Evolutionary conservation across 2,329 filamentous ascomycete genomes (phyloP), one percentile per base, ranked within the genome.

Genomic region (Ophiostoma sp.): DNA sequence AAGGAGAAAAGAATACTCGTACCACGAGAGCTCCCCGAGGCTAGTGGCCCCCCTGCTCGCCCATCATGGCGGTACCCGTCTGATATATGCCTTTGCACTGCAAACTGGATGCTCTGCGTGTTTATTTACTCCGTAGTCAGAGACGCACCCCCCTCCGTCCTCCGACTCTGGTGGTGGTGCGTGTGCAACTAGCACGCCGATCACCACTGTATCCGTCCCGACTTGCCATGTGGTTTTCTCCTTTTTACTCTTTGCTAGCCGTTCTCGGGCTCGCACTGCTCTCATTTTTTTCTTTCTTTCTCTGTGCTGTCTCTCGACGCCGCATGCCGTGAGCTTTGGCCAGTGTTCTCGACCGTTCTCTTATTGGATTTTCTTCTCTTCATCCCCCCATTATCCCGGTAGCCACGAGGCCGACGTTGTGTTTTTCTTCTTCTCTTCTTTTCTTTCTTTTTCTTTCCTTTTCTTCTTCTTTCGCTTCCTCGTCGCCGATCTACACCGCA

Each of bases 211-310:
- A 55, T 27, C 11, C 27, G 49, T 18, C 49, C 49, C 18, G 49
- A 11, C 49, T 55, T 55, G 49, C 49, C 49, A 55, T 55, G 49
- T 55, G 49, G 49, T 55, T 36, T 27, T 55, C 49, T 55, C 11
- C 3, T 47, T n/a, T 18, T 49, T 16, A 55, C 27, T 55, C 27
- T n/a, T 55, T 47, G 27, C 27, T 27, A 27, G 27, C 27, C 27
- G 27, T 27, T 27, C 27, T 27, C 27, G 27, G 27, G 27, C 16
- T 47, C 5, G 11, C 12, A 16, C 45, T 47, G n/a, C 45, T 47
- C n/a, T 14, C n/a, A 5, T 5, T 16, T 47, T 47, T 47, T 12
- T 5, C 42, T 12, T 45, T 0, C 42, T 12, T 4, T 47, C n/a
- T 18, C 27, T 27, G 27, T 27, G 27, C 27, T 27, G 27, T 27